A percentile compares a stretch with the other conserved stretches of the same genome.
Conservation (phyloP, 1,284 basidiomycete species). For the Phenoliferia sp. region DNA sequence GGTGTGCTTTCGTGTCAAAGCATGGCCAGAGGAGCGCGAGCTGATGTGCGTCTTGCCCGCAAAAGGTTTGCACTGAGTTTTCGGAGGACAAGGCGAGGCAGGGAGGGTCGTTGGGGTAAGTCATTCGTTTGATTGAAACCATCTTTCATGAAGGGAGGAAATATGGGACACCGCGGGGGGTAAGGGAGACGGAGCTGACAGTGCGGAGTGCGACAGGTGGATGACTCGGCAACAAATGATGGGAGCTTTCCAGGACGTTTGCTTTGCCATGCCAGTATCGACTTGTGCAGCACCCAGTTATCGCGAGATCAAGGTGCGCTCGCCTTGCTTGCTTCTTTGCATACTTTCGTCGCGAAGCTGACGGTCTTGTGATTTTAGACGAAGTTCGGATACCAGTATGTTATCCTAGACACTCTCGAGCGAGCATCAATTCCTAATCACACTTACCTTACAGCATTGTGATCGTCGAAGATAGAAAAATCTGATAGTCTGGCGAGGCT, state of each 20-base stretch:
- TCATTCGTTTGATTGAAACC: not conserved
- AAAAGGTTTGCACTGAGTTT: constrained; percentile 53
- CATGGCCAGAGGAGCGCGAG: not conserved
- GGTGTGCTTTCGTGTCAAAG: constrained; percentile 43
- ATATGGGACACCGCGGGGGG: not conserved
- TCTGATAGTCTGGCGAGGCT: too few species aligned
- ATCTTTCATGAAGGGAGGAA: too few species aligned
- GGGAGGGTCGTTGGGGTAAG: constrained; percentile 21
- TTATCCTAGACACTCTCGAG: not conserved
- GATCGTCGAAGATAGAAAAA: constrained; percentile 30
- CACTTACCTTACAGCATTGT: constrained; percentile 12
- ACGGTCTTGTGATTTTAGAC: not conserved
- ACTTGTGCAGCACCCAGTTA: constrained; percentile 9
- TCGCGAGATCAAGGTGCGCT: constrained; percentile 14
- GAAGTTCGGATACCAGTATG: constrained; percentile 15
- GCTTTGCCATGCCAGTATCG: constrained; percentile 20
- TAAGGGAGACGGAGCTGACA: not conserved
- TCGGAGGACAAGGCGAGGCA: constrained; percentile 80
- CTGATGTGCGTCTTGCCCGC: not conserved
- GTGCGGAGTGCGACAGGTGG: constrained; percentile 6
- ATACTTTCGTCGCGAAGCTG: not conserved
- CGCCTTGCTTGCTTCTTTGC: not conserved
- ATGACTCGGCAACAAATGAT: constrained; percentile 18
- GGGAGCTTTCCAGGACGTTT: constrained; percentile 20
- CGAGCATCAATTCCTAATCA: too few species aligned